Base-by-base conservation (phyloP, 768 basidiomycete genomes). In the Clathrus columnatus region DNA sequence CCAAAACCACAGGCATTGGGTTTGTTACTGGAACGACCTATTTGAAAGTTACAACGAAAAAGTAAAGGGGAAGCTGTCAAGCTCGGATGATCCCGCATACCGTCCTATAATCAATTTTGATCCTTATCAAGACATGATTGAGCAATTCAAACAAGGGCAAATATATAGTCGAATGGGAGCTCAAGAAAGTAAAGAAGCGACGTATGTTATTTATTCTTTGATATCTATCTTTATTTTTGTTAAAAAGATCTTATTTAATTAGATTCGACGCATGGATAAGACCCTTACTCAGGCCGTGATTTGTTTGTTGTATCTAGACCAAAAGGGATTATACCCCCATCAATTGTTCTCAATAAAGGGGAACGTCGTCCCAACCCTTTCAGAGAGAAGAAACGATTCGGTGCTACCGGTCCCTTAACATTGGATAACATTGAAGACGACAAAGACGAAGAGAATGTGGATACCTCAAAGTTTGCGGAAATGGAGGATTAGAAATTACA, bases 1-100 rank as follows among this genome's bases (percentile, higher is more conserved):
- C 96, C 96, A n/a, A 97, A 96, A 72, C 94, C 97, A 74, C 96
- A 96, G 11, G 86, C 93, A 1, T 77, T 99, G 16, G 96, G 96
- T 11, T 78, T 99, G 4, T 73, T 99, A 21, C 81, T 99, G 23
- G 92, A 98, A 70, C 77, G 88, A 61, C 89, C 77, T 91, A 53
- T 91, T 89, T 61, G 79, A 84, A 48, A 80, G 80, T 5, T 94
- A 91, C 70, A 90, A 89, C 67, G 70, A 71, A 48, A 57, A 50
- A 27, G 63, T 61, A 28, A 41, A 46, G 24, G 53, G 51, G 6
- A 48, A 55, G 21, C 21, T 48, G 4, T 29, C 46, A 8, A 43
- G 36, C 18, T 11, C 75, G 7, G 68, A 73, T 5, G 75, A 86
- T 62, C 68, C 75, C 41, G 82, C 86, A 43, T 84, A 80, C 67